phyloP scores from a whole-genome alignment of 768 basidiomycete genomes.

The Rhodotorula graminis region DNA sequence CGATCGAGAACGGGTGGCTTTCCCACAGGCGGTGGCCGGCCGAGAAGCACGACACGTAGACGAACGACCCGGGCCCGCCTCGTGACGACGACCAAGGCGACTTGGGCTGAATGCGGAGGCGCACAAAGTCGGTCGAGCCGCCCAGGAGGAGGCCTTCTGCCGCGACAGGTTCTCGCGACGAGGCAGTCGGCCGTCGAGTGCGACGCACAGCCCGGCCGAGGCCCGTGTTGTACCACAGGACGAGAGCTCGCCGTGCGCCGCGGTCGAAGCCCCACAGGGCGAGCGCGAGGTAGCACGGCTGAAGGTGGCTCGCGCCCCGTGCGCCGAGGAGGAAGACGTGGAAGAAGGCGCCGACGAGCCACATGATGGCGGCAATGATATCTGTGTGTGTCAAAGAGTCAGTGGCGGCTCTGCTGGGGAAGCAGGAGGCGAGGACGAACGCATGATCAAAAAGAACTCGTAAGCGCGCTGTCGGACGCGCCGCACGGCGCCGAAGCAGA shows the following conservation, averaged over 20 bases:
- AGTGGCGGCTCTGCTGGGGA: not conserved
- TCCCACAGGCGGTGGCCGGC: constrained; percentile 1
- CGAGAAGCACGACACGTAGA: constrained; percentile 12
- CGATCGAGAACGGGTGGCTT: constrained; percentile 19
- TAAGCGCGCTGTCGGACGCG: not conserved
- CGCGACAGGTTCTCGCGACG: not conserved
- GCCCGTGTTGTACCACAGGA: constrained; percentile 6
- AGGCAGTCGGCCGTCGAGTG: not conserved
- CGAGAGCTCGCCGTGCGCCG: not conserved
- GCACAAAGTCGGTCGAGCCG: constrained; percentile 3
- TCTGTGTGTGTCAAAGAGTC: not conserved
- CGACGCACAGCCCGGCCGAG: not conserved
- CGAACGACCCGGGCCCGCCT: constrained; percentile 7
- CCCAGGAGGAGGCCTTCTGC: not conserved
- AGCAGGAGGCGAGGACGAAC: too few relatives aligned
- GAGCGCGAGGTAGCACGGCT: not conserved
- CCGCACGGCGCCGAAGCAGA: constrained; percentile 8
- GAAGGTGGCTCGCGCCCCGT: not conserved
- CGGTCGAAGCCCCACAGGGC: constrained; percentile 10
- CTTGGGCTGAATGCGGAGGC: constrained; percentile 7
- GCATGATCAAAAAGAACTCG: constrained; percentile 1
- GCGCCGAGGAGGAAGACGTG: constrained; percentile 8
- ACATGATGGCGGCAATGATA: constrained; percentile 3
- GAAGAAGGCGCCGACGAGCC: not conserved
- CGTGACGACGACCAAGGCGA: not conserved